phyloP scores from a whole-genome alignment of 331 rosid species.

The Saraca asoca region DNA sequence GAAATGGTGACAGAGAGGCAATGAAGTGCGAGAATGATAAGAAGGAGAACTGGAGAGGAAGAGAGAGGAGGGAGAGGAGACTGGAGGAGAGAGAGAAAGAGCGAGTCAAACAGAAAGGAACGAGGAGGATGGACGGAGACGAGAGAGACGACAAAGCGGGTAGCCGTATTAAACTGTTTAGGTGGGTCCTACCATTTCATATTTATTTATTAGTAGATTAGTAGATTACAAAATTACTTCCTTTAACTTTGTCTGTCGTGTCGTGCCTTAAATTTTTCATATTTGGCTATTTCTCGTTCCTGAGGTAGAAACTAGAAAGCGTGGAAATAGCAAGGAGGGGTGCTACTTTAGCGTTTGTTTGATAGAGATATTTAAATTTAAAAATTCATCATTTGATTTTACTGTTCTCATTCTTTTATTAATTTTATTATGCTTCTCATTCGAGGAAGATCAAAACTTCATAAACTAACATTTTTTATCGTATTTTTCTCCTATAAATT shows the following conservation, averaged over 20 bases:
- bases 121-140: conserved; percentile 75
- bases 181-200: conserved; percentile 48
- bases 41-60: conserved; percentile 20
- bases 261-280: neutral
- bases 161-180: conserved; percentile 77
- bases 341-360: no score
- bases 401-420: no score
- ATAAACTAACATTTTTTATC: no score
- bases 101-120: conserved; percentile 62
- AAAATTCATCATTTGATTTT: no score
- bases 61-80: conserved; percentile 28
- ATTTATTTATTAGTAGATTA: neutral
- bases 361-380: no score
- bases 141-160: conserved; percentile 87
- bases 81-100: conserved; percentile 30
- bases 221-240: neutral
- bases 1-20: conserved; percentile 13
- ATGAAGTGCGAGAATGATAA: conserved; percentile 24
- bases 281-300: conserved; percentile 8
- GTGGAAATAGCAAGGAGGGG: neutral
- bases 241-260: neutral
- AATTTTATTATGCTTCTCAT: no score
- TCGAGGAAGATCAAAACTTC: no score
- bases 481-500: no score
- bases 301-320: conserved; percentile 20